These are phyloP conservation scores for Blepharisma undulans DNA, from an alignment of 169 alveolate genomes.

Conservation along the genomic window DNA sequence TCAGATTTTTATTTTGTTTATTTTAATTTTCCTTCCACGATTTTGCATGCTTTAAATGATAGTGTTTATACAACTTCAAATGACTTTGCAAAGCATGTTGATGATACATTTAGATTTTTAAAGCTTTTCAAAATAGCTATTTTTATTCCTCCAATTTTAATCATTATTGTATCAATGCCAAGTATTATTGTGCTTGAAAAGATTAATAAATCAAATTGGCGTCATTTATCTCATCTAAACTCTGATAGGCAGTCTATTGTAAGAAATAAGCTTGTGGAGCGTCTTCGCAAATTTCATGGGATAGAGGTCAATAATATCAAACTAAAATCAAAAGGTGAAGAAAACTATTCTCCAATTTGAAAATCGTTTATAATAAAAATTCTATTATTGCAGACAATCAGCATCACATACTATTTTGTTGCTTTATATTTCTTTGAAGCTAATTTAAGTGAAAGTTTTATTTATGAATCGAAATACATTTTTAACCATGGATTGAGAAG, in stretches of 20 bases:
- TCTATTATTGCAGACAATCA: background rate
- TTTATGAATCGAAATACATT: background rate
- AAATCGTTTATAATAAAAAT: too few species aligned
- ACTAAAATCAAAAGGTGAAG: background rate
- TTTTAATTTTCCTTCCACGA: background rate
- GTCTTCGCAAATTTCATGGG: background rate
- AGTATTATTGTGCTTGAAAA: background rate
- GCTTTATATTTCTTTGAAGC: background rate
- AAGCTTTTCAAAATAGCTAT: background rate
- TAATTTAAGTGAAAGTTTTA: background rate
- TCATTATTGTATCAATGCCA: background rate
- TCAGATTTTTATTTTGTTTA: background rate
- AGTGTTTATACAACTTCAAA: background rate
- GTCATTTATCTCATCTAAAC: background rate
- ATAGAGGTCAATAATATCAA: background rate
- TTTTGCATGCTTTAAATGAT: background rate
- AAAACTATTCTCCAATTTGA: background rate
- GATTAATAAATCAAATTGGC: background rate
- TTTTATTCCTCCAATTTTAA: background rate
- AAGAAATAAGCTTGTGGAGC: background rate
- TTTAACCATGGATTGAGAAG: background rate
- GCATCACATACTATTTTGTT: background rate
- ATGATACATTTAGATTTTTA: background rate
- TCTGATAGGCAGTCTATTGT: background rate
- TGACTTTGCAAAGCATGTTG: background rate